A percentile compares a stretch with the other conserved stretches of the same genome.
phyloP scores from a whole-genome alignment of 2,329 filamentous ascomycete genomes.

The Sporothrix schenckii region DNA sequence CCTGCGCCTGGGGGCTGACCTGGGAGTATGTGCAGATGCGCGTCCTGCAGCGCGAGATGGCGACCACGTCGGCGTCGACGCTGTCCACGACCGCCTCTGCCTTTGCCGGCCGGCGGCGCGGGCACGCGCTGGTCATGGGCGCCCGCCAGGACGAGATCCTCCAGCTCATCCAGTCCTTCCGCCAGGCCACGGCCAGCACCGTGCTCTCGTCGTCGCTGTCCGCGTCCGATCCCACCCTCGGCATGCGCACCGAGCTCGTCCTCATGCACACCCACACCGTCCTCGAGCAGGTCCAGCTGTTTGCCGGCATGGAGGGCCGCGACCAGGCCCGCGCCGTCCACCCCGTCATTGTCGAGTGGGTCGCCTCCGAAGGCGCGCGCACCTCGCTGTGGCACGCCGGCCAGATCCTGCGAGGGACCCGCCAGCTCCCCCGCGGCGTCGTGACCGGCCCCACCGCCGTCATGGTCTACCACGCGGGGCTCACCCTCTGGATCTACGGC shows the following conservation, averaged over 20 bases:
- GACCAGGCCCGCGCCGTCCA: background rate
- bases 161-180: background rate
- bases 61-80: background rate
- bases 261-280: slow-evolving; percentile 15
- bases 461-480: slow-evolving; percentile 5
- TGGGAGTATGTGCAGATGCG: slow-evolving; percentile 15
- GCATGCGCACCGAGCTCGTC: slow-evolving; percentile 6
- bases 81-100: background rate
- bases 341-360: slow-evolving; percentile 13
- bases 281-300: slow-evolving; percentile 11
- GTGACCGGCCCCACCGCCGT: background rate
- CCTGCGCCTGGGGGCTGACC: slow-evolving; percentile 8
- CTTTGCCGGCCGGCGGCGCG: background rate
- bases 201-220: background rate
- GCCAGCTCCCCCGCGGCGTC: background rate
- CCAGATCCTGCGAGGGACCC: background rate
- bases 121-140: slow-evolving; percentile 1
- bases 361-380: background rate
- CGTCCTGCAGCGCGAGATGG: slow-evolving; percentile 1
- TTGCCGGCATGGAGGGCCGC: slow-evolving; percentile 14
- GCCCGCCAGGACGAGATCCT: background rate
- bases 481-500: slow-evolving; percentile 1
- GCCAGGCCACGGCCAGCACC: background rate
- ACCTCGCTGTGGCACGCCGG: slow-evolving; percentile 4
- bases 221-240: background rate